Percentiles rank a stretch among this genome's conserved stretches.
Conservation (phyloP, 805 yeast genomes). For the Sugiyamaella qingdaonensis region DNA sequence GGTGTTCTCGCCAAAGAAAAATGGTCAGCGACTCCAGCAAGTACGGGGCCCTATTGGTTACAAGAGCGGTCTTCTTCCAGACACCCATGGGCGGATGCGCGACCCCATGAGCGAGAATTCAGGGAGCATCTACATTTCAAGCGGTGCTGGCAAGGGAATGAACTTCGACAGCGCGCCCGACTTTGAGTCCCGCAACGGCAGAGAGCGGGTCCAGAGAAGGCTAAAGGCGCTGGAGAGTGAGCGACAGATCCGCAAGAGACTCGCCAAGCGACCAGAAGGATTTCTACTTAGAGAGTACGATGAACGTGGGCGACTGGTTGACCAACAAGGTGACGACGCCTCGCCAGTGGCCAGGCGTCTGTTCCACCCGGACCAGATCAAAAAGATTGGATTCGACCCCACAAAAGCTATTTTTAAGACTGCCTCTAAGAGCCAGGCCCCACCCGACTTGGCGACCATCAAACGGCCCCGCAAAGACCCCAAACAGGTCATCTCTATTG, state of each 20-base stretch:
- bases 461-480: neutral
- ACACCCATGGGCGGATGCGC: slow-evolving; percentile 2
- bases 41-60: neutral
- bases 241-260: slow-evolving; percentile 34
- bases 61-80: slow-evolving; percentile 13
- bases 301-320: slow-evolving; percentile 18
- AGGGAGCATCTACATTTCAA: slow-evolving; percentile 26
- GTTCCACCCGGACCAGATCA: slow-evolving; percentile 24
- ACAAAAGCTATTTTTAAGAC: slow-evolving; percentile 31
- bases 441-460: neutral
- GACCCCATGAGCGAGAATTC: slow-evolving; percentile 7
- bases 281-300: slow-evolving; percentile 24
- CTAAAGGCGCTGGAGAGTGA: slow-evolving; percentile 25
- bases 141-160: slow-evolving; percentile 1
- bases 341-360: slow-evolving; percentile 1
- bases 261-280: slow-evolving; percentile 26
- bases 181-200: slow-evolving; percentile 1
- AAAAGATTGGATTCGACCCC: slow-evolving; percentile 30
- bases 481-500: neutral
- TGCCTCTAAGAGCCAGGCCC: slow-evolving; percentile 20
- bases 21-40: slow-evolving; percentile 9
- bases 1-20: slow-evolving; percentile 52
- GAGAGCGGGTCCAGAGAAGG: slow-evolving; percentile 32
- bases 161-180: slow-evolving; percentile 6
- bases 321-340: neutral